Evolutionary conservation across 2,329 filamentous ascomycete species (phyloP).

Genomic region (Penicillium janthinellum): DNA sequence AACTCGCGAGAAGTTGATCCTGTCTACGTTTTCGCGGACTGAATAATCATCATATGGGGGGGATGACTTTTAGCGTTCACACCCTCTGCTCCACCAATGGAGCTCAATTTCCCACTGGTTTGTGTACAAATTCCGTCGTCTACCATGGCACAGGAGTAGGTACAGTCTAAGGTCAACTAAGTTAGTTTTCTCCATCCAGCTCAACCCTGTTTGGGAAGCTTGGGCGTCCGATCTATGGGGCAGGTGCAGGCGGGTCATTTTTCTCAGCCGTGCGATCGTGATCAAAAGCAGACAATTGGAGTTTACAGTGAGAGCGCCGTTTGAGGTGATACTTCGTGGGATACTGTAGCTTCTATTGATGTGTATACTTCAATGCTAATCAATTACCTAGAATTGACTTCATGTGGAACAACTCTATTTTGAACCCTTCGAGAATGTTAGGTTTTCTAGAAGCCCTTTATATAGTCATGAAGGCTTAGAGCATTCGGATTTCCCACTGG

Average conservation of each 20-base stretch:
- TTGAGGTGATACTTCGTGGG: no score
- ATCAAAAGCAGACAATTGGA: not conserved
- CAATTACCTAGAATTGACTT: not conserved
- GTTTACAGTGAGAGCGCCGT: not conserved
- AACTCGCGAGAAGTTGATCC: not conserved
- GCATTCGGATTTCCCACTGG: not conserved
- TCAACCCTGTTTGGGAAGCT: conserved; percentile 6
- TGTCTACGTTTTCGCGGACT: not conserved
- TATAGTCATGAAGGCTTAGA: not conserved
- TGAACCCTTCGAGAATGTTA: not conserved
- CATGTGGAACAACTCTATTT: not conserved
- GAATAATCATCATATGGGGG: not conserved
- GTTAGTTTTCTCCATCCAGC: not conserved
- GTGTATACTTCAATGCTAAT: not conserved
- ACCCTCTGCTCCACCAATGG: conserved; percentile 22
- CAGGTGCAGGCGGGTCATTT: not conserved
- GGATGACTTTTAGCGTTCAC: conserved; percentile 19
- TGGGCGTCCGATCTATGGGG: conserved; percentile 7
- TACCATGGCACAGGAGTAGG: not conserved
- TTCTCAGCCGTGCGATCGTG: not conserved
- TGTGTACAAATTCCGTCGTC: conserved; percentile 2
- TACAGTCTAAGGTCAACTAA: not conserved
- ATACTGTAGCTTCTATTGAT: not conserved
- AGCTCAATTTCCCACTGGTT: conserved; percentile 27
- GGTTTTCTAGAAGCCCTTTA: conserved; percentile 9